Base-by-base conservation (phyloP, 2,329 filamentous ascomycete genomes). In the Penicillium sp. region DNA sequence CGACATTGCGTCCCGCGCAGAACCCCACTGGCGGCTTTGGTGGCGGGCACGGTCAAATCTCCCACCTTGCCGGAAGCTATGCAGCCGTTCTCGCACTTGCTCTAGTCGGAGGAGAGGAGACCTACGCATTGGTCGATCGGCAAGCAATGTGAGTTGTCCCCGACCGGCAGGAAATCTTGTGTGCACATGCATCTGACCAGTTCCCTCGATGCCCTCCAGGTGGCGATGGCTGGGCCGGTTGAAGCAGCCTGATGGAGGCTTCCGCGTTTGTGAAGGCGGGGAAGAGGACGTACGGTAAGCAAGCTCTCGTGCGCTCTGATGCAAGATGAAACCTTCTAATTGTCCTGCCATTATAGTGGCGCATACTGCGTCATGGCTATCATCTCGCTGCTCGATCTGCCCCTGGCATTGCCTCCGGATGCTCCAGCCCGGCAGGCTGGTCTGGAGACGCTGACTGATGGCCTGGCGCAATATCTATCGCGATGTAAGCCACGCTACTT, bases 281-380 rank as follows among this genome's bases (percentile, higher is more conserved):
- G 93, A 98, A 70, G 85, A 93, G 67, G 93, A 98, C 65, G 86
- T 96, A 45, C 82, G 88, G 85, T 86, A 75, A 65, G 75, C 65
- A n/a, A 30, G 36, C 34, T 36, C 28, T 43, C 40, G 34, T n/a
- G n/a, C n/a, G 37, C 39, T 34, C 38, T 31, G 35, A 47, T 54
- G 41, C 46, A 39, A 29, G 39, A 41, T 50, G 39, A 28, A 21
- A 32, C 13, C 23, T 41, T 41, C 48, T 36, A 40, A 41, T 42
- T 53, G 41, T 52, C 35, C 36, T 41, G 29, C 32, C 51, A 46
- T 44, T 50, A 33, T 54, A 87, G 88, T 61, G 93, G 91, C 47
- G 90, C 89, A 37, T 98, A 94, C 70, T 96, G 90, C 69, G 87
- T 89, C 33, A 78, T 91, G 59, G 84, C 91, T 41, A 77, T 94